These are phyloP conservation scores for Alternaria postmessia DNA, from an alignment of 2,329 filamentous ascomycete genomes.

Conservation along the genomic window DNA sequence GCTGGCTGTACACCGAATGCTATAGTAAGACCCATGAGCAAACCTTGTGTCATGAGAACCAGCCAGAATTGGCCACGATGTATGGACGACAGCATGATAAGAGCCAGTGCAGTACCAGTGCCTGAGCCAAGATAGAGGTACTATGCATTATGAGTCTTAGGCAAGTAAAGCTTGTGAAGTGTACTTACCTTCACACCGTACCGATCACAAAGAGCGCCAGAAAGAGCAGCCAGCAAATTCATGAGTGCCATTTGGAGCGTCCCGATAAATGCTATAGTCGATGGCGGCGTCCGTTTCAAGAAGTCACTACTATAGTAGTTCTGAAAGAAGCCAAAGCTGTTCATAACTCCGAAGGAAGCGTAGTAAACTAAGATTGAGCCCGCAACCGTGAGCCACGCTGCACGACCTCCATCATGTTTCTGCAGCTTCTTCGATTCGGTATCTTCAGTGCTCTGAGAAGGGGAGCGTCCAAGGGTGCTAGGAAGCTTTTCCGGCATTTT, in stretches of 20 bases:
- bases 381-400: constrained; percentile 46
- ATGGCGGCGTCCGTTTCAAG: constrained; percentile 40
- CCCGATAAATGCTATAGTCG: constrained; percentile 55
- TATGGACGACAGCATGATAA: constrained; percentile 39
- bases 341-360: constrained; percentile 52
- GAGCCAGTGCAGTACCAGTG: constrained; percentile 24
- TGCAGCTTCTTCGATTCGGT: constrained; percentile 37
- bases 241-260: constrained; percentile 56
- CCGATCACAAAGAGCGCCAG: constrained; percentile 69
- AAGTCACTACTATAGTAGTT: constrained; percentile 53
- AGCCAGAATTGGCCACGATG: constrained; percentile 49
- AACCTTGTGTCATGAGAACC: constrained; percentile 55
- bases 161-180: background rate
- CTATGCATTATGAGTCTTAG: constrained; percentile 23
- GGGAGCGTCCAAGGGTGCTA: constrained; percentile 13
- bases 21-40: constrained; percentile 55
- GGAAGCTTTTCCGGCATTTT: constrained; percentile 26
- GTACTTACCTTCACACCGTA: constrained; percentile 63
- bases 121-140: constrained; percentile 40
- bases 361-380: constrained; percentile 52
- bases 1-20: constrained; percentile 54
- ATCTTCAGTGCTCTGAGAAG: constrained; percentile 22
- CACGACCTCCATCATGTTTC: constrained; percentile 23
- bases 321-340: constrained; percentile 56
- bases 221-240: constrained; percentile 64